phyloP scores from a whole-genome alignment of 202 grass and related monocot species.

The Dendrocalamus latiflorus region DNA sequence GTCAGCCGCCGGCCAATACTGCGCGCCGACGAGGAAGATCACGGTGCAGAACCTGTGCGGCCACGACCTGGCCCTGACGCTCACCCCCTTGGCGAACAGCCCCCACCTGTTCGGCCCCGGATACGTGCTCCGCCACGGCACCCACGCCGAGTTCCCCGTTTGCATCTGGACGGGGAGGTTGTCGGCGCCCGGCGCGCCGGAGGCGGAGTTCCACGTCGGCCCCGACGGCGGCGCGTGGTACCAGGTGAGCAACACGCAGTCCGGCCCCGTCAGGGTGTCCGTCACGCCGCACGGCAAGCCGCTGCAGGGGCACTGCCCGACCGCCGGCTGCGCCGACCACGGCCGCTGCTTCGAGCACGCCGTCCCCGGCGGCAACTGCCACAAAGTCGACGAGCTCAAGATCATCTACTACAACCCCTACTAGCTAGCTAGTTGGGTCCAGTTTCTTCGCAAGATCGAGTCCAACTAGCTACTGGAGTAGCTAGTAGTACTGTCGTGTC shows the following conservation, averaged over 20 bases:
- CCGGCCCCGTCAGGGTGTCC: not conserved
- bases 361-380: not conserved
- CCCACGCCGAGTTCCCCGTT: conserved; percentile 21
- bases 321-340: not conserved
- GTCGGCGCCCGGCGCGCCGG: not conserved
- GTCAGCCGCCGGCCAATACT: not conserved
- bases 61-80: not conserved
- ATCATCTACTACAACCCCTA: not conserved
- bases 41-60: conserved; percentile 31
- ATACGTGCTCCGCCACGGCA: not conserved
- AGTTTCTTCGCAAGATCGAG: too few relatives aligned
- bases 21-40: not conserved
- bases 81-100: conserved; percentile 20
- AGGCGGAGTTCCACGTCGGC: conserved; percentile 38
- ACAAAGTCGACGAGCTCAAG: not conserved
- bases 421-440: not conserved
- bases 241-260: not conserved
- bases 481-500: too few relatives aligned
- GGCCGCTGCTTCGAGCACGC: not conserved
- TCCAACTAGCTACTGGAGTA: too few relatives aligned
- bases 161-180: conserved; percentile 34
- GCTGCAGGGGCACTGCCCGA: not conserved
- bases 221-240: conserved; percentile 30
- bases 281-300: not conserved
- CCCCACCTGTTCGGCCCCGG: not conserved